phyloP scores from a whole-genome alignment of 2,329 filamentous ascomycete species.

The Venturia aucupariae region DNA sequence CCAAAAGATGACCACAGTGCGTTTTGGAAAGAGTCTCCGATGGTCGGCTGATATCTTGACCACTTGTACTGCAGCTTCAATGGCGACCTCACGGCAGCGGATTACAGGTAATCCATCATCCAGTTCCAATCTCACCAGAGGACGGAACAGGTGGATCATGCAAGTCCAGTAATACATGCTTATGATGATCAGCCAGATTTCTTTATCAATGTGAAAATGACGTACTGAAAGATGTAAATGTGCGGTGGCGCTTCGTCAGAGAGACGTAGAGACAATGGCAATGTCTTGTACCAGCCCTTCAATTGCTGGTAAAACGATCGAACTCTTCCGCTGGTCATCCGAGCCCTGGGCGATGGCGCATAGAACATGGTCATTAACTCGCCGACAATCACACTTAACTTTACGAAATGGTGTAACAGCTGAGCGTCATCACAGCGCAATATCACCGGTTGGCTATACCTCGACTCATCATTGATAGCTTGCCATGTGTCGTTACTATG shows the following conservation, averaged over 20 bases:
- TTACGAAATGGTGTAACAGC: constrained; percentile 47
- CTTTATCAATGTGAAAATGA: neutral
- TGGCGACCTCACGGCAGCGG: constrained; percentile 50
- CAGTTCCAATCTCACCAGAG: constrained; percentile 55
- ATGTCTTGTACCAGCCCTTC: constrained; percentile 59
- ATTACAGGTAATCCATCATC: constrained; percentile 43
- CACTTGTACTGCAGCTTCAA: constrained; percentile 36
- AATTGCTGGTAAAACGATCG: constrained; percentile 59
- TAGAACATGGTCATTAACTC: constrained; percentile 64
- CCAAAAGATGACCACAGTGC: constrained; percentile 2
- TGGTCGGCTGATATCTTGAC: constrained; percentile 34
- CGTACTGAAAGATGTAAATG: constrained; percentile 55
- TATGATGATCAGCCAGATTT: neutral
- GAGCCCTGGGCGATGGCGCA: constrained; percentile 48
- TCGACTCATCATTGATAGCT: constrained; percentile 37
- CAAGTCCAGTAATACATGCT: constrained; percentile 60
- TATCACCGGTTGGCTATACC: constrained; percentile 41
- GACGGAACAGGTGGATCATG: constrained; percentile 62
- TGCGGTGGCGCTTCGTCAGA: constrained; percentile 63
- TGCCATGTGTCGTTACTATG: constrained; percentile 27
- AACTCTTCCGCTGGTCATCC: constrained; percentile 54
- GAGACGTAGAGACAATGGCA: constrained; percentile 55
- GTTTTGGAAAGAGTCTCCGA: constrained; percentile 29
- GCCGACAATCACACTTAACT: constrained; percentile 65
- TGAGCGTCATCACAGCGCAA: neutral